phyloP scores from a whole-genome alignment of 2,329 filamentous ascomycete genomes.

The Berkeleyomyces rouxiae region DNA sequence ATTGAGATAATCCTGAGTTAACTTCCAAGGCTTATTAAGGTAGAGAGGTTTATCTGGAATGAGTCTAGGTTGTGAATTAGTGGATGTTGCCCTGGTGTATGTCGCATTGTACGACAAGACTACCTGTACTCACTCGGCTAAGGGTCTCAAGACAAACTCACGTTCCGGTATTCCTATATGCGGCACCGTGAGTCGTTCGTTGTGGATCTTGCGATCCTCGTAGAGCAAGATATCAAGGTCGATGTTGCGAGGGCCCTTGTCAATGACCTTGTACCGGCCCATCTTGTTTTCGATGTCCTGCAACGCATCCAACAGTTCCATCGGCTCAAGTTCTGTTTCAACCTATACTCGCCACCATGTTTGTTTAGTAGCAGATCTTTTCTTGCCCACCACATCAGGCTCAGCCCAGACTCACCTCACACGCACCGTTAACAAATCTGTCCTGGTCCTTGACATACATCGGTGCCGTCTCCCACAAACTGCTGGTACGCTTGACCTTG shows the following conservation, averaged over 20 bases:
- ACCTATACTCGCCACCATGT: conserved; percentile 35
- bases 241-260: conserved; percentile 89
- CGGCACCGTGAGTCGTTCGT: conserved; percentile 65
- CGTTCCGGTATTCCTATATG: conserved; percentile 75
- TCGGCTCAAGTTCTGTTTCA: conserved; percentile 58
- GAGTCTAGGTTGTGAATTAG: conserved; percentile 26
- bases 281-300: conserved; percentile 70
- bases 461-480: conserved; percentile 82
- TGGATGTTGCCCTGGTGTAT: background rate
- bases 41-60: conserved; percentile 38
- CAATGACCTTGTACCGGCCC: conserved; percentile 67
- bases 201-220: conserved; percentile 44
- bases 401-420: conserved; percentile 47
- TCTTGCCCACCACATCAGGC: background rate
- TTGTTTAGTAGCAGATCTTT: background rate
- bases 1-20: conserved; percentile 44
- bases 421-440: conserved; percentile 79
- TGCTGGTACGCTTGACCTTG: conserved; percentile 62
- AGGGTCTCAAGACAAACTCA: conserved; percentile 80
- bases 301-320: conserved; percentile 61
- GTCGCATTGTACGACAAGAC: background rate
- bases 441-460: conserved; percentile 93
- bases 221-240: conserved; percentile 88
- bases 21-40: conserved; percentile 39
- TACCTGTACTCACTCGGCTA: conserved; percentile 48